A percentile compares a stretch with the other conserved stretches of the same genome.
phyloP scores from a whole-genome alignment of 768 basidiomycete species.

The Collybia nuda region DNA sequence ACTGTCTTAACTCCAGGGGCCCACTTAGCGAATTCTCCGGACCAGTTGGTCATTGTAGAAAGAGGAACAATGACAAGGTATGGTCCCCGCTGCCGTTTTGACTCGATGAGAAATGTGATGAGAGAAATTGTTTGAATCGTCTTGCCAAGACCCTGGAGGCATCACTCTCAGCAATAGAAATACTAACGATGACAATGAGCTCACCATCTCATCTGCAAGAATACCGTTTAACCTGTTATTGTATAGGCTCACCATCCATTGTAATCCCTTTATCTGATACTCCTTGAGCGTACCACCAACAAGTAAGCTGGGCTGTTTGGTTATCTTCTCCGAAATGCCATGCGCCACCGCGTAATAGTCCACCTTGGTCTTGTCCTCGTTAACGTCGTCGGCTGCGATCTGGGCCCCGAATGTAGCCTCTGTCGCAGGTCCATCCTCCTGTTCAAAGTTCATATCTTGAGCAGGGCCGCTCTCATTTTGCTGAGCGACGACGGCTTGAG shows the following conservation, averaged over 20 bases:
- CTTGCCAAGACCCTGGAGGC: conserved; percentile 83
- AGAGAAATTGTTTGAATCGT: conserved; percentile 95
- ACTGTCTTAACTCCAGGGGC: conserved; percentile 79
- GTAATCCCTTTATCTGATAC: conserved; percentile 91
- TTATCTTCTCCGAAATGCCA: conserved; percentile 82
- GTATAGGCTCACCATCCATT: conserved; percentile 98
- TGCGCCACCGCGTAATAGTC: conserved; percentile 98
- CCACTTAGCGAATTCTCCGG: conserved; percentile 97
- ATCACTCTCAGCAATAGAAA: conserved; percentile 9
- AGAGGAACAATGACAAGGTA: conserved; percentile 95
- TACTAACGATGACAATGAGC: conserved; percentile 13
- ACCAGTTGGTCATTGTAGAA: conserved; percentile 97
- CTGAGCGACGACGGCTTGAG: conserved; percentile 90
- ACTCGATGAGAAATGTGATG: conserved; percentile 92
- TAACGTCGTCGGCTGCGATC: conserved; percentile 58
- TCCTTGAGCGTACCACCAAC: conserved; percentile 91
- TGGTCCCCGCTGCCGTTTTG: conserved; percentile 87
- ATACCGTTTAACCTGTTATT: conserved; percentile 97
- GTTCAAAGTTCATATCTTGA: conserved; percentile 46
- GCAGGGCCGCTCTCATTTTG: conserved; percentile 68
- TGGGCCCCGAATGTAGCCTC: conserved; percentile 93
- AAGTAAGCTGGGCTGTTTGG: conserved; percentile 70
- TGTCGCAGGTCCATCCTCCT: conserved; percentile 72
- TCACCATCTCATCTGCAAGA: conserved; percentile 90
- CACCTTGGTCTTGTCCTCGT: conserved; percentile 67